A percentile compares a stretch with the other conserved stretches of the same genome.
Evolutionary conservation across 805 yeast species (phyloP).

Genomic region (Alloascoidea hylecoeti): DNA sequence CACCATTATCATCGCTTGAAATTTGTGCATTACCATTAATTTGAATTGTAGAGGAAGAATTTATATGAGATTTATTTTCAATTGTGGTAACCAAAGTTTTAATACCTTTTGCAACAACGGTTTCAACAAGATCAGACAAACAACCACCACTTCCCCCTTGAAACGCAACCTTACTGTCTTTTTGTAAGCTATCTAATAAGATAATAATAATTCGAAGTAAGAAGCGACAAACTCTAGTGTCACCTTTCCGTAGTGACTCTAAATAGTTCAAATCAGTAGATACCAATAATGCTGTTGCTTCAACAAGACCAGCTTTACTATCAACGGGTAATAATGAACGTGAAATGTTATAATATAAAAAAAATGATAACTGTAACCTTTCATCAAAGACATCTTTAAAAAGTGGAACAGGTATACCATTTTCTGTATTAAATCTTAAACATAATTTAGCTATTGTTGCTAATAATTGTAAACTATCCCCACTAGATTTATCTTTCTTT

Average conservation of each 20-base stretch:
- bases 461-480: conserved; percentile 6
- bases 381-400: conserved; percentile 40
- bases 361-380: conserved; percentile 54
- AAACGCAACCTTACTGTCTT: conserved; percentile 21
- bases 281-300: conserved; percentile 28
- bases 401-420: conserved; percentile 33
- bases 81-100: conserved; percentile 40
- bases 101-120: conserved; percentile 55
- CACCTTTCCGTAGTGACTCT: conserved; percentile 23
- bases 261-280: conserved; percentile 36
- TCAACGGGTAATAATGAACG: conserved; percentile 4
- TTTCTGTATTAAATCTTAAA: conserved; percentile 34
- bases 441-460: conserved; percentile 27
- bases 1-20: too few relatives aligned
- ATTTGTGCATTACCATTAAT: conserved; percentile 19
- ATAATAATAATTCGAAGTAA: conserved; percentile 44
- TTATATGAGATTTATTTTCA: conserved; percentile 32
- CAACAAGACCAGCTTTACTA: conserved; percentile 11
- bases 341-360: conserved; percentile 16
- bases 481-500: conserved; percentile 20
- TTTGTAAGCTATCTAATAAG: conserved; percentile 27
- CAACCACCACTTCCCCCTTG: conserved; percentile 33
- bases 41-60: conserved; percentile 18
- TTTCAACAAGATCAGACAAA: conserved; percentile 41
- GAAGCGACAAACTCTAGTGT: conserved; percentile 36